Evolutionary conservation across 2,329 filamentous ascomycete genomes (phyloP), one percentile per base, ranked within the genome.

Genomic region (Ophiostoma sp.): DNA sequence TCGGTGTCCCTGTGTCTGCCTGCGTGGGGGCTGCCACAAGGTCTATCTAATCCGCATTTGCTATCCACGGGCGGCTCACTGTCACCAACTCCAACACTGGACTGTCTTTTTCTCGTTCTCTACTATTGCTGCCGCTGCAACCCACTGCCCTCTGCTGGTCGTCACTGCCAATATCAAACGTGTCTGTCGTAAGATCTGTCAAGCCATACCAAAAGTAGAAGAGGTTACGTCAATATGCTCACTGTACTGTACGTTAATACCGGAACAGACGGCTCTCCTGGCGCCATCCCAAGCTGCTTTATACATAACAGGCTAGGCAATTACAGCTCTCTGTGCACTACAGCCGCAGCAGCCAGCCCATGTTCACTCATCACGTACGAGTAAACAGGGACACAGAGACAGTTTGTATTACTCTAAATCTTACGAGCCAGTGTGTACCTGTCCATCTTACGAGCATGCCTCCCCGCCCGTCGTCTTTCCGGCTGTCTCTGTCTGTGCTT

Each of bases 401-500:
- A 48, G 44, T 48, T 48, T 48, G 44, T 48, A 48, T 6, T 15
- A 8, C 39, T 11, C 36, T 39, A 6, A 3, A n/a, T 48, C 3
- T 48, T 10, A 48, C 20, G 44, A 48, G 44, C 36, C 44, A 48
- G 44, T 20, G n/a, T 48, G 44, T 48, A 17, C 44, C 44, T 48
- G 27, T 31, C 10, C 36, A 39, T 39, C 36, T 39, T 13, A 1
- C 36, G 5, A 39, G 3, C 6, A 4, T 48, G 44, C 17, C 44
- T 20, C 44, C 11, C 39, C 10, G 39, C 39, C 39, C 20, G 44
- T 48, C 44, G 44, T 17, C 48, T 23, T 13, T 57, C 52, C 15
- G 27, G 11, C 57, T 60, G 23, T 52, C 66, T 39, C 52, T 57
- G 52, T 13, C 52, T 57, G 52, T 66, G 33, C 35, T 23, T 65